phyloP scores from a whole-genome alignment of 176 grass and related monocot genomes.

The Stipa capillata region DNA sequence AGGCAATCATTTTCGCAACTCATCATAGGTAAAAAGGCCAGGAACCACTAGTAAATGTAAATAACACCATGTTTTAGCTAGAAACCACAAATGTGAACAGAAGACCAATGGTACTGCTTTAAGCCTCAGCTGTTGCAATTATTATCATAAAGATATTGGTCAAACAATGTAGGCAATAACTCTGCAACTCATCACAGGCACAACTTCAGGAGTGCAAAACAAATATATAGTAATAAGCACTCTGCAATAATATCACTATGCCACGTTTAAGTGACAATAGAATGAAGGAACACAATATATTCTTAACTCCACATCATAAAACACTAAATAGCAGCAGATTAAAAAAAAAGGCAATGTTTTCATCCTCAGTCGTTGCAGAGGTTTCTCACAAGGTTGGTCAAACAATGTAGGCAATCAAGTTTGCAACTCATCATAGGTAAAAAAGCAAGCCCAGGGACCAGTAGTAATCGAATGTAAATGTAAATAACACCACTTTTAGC shows the following conservation, averaged over 20 bases:
- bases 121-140: background rate
- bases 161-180: conserved; percentile 42
- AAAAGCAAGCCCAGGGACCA: background rate
- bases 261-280: no score
- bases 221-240: no score
- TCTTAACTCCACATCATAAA: no score
- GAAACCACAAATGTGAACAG: background rate
- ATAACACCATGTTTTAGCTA: background rate
- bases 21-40: conserved; percentile 25
- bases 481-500: background rate
- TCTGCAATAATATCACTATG: no score
- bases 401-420: conserved; percentile 36
- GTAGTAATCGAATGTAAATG: background rate
- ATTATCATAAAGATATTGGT: background rate
- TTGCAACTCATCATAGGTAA: conserved; percentile 23
- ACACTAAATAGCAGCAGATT: no score
- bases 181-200: background rate
- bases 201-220: background rate
- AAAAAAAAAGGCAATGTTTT: no score
- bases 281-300: no score
- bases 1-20: conserved; percentile 24
- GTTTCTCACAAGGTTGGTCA: conserved; percentile 17
- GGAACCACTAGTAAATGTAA: background rate
- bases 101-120: background rate
- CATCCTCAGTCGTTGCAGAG: no score